Base-by-base conservation (phyloP, 2,329 filamentous ascomycete genomes). In the Xylaria sp. region DNA sequence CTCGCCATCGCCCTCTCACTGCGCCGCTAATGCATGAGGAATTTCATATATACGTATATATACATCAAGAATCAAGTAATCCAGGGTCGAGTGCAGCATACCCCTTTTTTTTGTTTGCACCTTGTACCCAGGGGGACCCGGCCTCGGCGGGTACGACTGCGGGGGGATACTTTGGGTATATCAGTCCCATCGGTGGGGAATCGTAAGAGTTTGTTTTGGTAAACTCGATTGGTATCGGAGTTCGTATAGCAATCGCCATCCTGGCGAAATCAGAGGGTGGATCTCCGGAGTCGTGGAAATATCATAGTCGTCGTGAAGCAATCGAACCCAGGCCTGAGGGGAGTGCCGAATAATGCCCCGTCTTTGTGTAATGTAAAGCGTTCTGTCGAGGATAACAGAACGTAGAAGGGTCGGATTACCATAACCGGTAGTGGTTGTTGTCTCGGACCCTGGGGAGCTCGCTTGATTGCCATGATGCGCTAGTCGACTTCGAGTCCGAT, bases 361-460 rank as follows among this genome's bases (percentile, higher is more conserved):
- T 9, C 37, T 42, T 42, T 10, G 11, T 37, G 35, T 42, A 42
- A 50, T 30, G 49, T 55, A n/a, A 64, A 49, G n/a, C 55, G 13
- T 49, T 57, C 30, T 58, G 56, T 34, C 56, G 60, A 47, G 34
- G 48, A 63, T 79, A 74, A 46, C 74, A 75, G 10, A 30, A 77
- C 73, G 58, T 78, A 83, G 16, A 66, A 78, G 74, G 1, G 58
- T 83, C 79, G 52, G 77, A 73, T 68, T 77, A 75, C 81, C 81
- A 84, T 11, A 78, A 74, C 65, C 77, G 76, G 61, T 72, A 72
- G 63, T 83, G 67, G 50, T 78, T 74, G 52, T 82, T 77, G 57
- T 83, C 79, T 19, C 78, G 75, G 39, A 83, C 77, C 39, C 77
- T 76, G 59, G 79, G 76, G 48, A 80, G 66, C 54, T 83, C 78